Percentiles rank a stretch among this genome's conserved stretches.
These are phyloP conservation scores for Cladosporium sp. DNA, from an alignment of 2,329 filamentous ascomycete genomes.

Conservation along the genomic window DNA sequence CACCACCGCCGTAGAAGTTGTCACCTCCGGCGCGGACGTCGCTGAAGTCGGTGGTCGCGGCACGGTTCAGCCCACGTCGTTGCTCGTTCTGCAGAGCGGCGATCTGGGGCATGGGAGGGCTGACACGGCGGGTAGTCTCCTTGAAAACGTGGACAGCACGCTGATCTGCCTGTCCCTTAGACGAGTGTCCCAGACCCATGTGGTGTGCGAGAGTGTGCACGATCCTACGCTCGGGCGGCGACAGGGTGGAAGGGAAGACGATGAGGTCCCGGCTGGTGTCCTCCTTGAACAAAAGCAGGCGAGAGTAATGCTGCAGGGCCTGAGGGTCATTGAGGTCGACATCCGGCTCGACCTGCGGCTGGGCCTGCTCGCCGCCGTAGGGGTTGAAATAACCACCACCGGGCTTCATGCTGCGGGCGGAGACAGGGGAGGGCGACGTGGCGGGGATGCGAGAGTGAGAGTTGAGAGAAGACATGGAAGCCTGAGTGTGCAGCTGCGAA, in stretches of 20 bases:
- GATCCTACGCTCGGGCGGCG: constrained; percentile 77
- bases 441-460: constrained; percentile 50
- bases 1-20: constrained; percentile 66
- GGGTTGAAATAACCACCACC: constrained; percentile 14
- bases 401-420: constrained; percentile 45
- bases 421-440: constrained; percentile 62
- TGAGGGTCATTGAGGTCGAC: constrained; percentile 88
- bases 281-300: constrained; percentile 82
- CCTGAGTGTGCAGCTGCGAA: constrained; percentile 70
- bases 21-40: constrained; percentile 65
- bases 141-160: constrained; percentile 88
- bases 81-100: constrained; percentile 63
- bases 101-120: constrained; percentile 57
- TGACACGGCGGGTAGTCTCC: constrained; percentile 49
- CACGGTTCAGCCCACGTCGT: constrained; percentile 79
- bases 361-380: constrained; percentile 32
- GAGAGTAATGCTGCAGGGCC: constrained; percentile 81
- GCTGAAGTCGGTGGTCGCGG: constrained; percentile 95
- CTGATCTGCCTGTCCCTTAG: constrained; percentile 78
- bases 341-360: constrained; percentile 41
- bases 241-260: constrained; percentile 73
- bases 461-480: constrained; percentile 74
- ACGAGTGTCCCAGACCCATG: constrained; percentile 85
- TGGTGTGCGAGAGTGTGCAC: constrained; percentile 94
- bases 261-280: constrained; percentile 70